Evolutionary conservation across 164 flowering plant genomes (phyloP).

Genomic region (Stephania cephalantha): DNA sequence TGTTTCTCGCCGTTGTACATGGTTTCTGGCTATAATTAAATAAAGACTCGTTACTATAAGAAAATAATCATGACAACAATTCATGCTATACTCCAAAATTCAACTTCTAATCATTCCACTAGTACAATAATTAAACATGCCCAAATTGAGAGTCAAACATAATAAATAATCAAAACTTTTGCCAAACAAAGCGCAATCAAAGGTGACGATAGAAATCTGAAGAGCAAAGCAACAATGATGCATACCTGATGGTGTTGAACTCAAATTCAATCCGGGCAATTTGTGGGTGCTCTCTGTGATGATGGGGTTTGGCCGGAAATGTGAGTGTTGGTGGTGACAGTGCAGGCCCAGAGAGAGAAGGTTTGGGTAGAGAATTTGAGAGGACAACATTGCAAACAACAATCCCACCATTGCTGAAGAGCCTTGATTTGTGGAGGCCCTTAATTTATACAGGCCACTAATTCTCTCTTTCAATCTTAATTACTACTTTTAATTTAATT

Average conservation of each 20-base stretch:
- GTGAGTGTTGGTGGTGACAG: neutral
- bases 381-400: neutral
- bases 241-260: neutral
- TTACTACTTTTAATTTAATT: neutral
- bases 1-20: no score
- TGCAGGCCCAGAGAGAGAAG: neutral
- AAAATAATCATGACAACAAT: neutral
- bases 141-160: neutral
- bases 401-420: neutral
- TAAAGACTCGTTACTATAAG: no score
- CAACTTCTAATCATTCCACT: neutral
- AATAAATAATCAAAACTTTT: neutral
- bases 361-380: neutral
- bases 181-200: neutral
- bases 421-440: neutral
- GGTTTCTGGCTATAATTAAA: no score
- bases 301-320: neutral
- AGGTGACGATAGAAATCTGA: neutral
- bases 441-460: neutral
- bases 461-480: neutral
- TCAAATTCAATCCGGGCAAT: neutral
- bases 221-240: neutral
- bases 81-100: neutral
- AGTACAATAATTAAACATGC: neutral
- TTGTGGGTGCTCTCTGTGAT: neutral